Percentiles rank a stretch among this genome's conserved stretches.
Conservation (phyloP, 2,329 filamentous ascomycete species). For the Fusarium pseudonygamai region DNA sequence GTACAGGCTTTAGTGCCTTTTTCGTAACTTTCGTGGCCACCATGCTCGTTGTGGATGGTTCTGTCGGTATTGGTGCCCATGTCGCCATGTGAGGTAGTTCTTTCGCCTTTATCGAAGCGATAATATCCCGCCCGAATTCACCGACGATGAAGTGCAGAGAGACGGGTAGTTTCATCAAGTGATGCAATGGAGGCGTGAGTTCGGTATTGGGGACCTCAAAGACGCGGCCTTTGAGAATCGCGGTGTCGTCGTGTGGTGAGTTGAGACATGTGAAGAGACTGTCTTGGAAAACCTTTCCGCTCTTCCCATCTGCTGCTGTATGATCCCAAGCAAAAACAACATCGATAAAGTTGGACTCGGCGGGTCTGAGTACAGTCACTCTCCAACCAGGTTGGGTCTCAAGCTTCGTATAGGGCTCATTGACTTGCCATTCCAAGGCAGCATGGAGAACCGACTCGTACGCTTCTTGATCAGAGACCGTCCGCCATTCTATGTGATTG, state of each 20-base stretch:
- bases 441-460: neutral
- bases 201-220: neutral
- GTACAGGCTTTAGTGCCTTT: neutral
- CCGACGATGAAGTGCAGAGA: neutral
- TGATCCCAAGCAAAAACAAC: slow-evolving; percentile 27
- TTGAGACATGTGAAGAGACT: slow-evolving; percentile 7
- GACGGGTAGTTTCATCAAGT: neutral
- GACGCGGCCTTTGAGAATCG: neutral
- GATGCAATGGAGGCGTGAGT: slow-evolving; percentile 1
- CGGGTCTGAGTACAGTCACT: neutral
- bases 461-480: neutral
- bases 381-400: slow-evolving; percentile 10
- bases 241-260: accelerated
- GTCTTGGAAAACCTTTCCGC: slow-evolving; percentile 10
- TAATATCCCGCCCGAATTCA: neutral
- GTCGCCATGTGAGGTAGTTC: neutral
- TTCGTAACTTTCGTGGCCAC: neutral
- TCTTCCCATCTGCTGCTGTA: slow-evolving; percentile 17
- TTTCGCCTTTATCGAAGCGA: neutral
- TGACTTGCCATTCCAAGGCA: slow-evolving; percentile 2
- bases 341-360: neutral
- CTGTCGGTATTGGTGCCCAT: slow-evolving; percentile 11
- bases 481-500: slow-evolving; percentile 17
- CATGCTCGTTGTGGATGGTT: neutral
- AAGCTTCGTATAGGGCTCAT: neutral